Conservation (phyloP, 208 protist genomes). For the Leishmania aethiopica region DNA sequence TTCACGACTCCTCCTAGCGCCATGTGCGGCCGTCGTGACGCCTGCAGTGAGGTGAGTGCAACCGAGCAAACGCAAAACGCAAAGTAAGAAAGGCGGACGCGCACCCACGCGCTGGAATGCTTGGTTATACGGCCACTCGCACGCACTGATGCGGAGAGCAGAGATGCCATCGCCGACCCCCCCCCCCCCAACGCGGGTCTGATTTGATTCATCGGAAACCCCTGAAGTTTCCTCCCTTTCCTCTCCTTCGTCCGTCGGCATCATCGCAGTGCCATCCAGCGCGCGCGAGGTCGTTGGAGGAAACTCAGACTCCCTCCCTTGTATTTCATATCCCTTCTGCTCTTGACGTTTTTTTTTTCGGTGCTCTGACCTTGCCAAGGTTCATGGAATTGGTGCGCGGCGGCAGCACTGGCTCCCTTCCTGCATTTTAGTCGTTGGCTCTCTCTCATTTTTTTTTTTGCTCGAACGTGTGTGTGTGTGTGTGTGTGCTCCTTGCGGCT, state of each 20-base stretch:
- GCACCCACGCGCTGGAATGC: background rate
- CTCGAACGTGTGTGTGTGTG: background rate
- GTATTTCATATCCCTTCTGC: slow-evolving; percentile 7
- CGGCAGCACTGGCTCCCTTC: background rate
- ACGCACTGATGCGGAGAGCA: background rate
- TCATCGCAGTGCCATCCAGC: background rate
- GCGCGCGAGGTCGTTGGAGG: background rate
- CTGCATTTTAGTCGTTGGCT: background rate
- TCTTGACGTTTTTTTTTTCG: background rate
- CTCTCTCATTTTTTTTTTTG: background rate
- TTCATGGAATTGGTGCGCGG: background rate
- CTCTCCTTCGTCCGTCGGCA: background rate
- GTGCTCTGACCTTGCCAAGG: background rate
- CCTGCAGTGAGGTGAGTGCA: background rate
- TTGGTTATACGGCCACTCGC: background rate
- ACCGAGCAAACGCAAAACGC: background rate
- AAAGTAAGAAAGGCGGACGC: background rate
- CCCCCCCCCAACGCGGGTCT: background rate
- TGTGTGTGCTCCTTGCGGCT: background rate
- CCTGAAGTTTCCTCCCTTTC: background rate
- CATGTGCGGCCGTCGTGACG: background rate
- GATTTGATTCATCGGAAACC: background rate
- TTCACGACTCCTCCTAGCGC: too few relatives aligned
- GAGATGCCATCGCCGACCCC: background rate
- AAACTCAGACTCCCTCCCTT: background rate